Evolutionary conservation across 2,329 filamentous ascomycete genomes (phyloP).

Genomic region (Chalaropsis thielavioides): DNA sequence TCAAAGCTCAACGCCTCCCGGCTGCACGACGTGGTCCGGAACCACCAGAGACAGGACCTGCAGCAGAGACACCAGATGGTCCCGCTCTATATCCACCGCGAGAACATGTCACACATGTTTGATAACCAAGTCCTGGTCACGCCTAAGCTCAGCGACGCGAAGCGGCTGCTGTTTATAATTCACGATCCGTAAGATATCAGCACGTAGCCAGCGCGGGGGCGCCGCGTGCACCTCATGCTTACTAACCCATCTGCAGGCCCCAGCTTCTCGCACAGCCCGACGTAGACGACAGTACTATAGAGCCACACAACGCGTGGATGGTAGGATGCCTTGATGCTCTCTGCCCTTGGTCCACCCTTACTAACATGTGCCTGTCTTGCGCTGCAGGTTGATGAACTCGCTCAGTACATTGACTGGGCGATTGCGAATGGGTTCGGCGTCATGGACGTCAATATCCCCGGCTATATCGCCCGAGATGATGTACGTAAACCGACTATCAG

Average conservation of each 20-base stretch:
- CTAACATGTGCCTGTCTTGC: conserved; percentile 17
- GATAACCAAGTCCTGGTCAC: conserved; percentile 79
- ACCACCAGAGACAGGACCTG: conserved; percentile 58
- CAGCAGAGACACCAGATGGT: conserved; percentile 64
- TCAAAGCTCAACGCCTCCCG: conserved; percentile 42
- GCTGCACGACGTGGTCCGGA: conserved; percentile 66
- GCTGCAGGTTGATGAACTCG: conserved; percentile 60
- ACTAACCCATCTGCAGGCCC: conserved; percentile 35
- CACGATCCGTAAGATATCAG: conserved; percentile 61
- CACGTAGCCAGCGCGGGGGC: neutral
- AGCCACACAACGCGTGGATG: conserved; percentile 76
- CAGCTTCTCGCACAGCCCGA: conserved; percentile 54
- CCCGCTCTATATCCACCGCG: conserved; percentile 63
- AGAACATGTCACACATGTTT: conserved; percentile 59
- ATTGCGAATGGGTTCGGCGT: conserved; percentile 61
- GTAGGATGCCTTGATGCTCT: conserved; percentile 38
- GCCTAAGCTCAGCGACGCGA: conserved; percentile 48
- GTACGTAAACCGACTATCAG: conserved; percentile 21
- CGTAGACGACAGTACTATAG: conserved; percentile 54
- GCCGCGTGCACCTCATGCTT: neutral
- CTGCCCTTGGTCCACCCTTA: neutral
- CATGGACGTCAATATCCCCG: conserved; percentile 83
- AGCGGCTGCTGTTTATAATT: conserved; percentile 67
- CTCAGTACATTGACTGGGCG: conserved; percentile 75
- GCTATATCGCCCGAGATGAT: conserved; percentile 51